Evolutionary conservation across 371 early-diverging fungal species (phyloP).

Genomic region (Chytridium lagenaria): DNA sequence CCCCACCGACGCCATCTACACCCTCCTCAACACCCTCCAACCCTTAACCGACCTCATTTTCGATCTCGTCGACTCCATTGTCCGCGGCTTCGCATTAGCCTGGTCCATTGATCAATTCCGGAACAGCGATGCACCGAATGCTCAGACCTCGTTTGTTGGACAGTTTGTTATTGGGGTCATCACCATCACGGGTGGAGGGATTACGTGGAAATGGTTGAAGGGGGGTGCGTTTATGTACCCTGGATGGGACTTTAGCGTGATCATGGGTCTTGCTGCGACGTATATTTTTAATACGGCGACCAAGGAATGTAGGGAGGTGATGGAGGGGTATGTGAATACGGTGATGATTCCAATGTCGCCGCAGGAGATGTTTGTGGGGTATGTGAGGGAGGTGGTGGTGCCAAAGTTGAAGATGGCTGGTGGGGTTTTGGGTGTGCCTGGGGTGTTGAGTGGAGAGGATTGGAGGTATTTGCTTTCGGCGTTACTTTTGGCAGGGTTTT

Average conservation of each 20-base stretch:
- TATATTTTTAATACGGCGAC: conserved; percentile 26
- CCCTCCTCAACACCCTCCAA: conserved; percentile 24
- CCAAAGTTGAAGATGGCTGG: neutral
- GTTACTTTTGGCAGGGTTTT: conserved; percentile 12
- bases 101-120: neutral
- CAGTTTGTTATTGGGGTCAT: conserved; percentile 35
- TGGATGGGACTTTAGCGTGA: conserved; percentile 37
- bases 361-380: conserved; percentile 3
- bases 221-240: conserved; percentile 29
- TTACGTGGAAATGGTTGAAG: conserved; percentile 30
- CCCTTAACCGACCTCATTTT: conserved; percentile 21
- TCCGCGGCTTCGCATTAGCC: conserved; percentile 31
- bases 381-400: neutral
- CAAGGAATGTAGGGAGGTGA: neutral
- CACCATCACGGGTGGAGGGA: conserved; percentile 40
- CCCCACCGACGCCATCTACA: conserved; percentile 30
- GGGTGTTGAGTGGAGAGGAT: conserved; percentile 4
- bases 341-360: neutral
- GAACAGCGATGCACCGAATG: neutral
- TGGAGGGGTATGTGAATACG: neutral
- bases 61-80: conserved; percentile 30
- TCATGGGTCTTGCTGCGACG: conserved; percentile 10
- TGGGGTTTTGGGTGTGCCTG: conserved; percentile 9
- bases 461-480: conserved; percentile 16
- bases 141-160: conserved; percentile 14